phyloP scores from a whole-genome alignment of 331 rosid species.

The Cydonia oblonga region DNA sequence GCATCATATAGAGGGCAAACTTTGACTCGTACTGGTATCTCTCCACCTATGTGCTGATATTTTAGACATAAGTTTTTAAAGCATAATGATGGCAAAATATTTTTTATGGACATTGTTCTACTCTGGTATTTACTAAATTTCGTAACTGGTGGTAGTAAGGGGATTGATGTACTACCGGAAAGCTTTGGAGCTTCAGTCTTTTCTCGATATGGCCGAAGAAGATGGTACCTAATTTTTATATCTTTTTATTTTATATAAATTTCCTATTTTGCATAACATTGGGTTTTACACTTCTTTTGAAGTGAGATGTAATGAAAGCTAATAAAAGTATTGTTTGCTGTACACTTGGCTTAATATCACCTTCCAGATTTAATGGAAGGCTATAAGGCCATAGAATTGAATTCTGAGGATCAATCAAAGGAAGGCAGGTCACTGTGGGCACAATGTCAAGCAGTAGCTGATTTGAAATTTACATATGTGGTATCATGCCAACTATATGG shows the following conservation, averaged over 20 bases:
- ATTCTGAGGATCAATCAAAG: slow-evolving; percentile 47
- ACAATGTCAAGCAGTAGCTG: slow-evolving; percentile 95
- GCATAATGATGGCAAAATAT: not conserved
- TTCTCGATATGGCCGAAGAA: slow-evolving; percentile 91
- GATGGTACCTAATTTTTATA: slow-evolving; percentile 40
- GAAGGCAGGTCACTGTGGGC: slow-evolving; percentile 80
- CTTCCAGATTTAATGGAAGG: slow-evolving; percentile 86
- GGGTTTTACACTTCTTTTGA: not conserved
- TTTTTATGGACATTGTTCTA: not conserved
- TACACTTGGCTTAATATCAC: slow-evolving; percentile 7
- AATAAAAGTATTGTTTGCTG: not conserved
- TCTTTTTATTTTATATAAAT: not conserved
- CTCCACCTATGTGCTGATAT: not conserved
- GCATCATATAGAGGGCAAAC: slow-evolving; percentile 99
- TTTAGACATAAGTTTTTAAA: not conserved
- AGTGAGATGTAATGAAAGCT: not conserved
- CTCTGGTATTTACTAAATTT: slow-evolving; percentile 6
- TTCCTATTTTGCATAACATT: not conserved
- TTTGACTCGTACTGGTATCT: slow-evolving; percentile 80
- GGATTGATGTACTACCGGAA: slow-evolving; percentile 98
- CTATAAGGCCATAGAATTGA: slow-evolving; percentile 76
- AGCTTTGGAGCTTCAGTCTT: slow-evolving; percentile 98
- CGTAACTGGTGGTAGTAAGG: slow-evolving; percentile 48
- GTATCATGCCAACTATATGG: slow-evolving; percentile 96
- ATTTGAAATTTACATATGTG: slow-evolving; percentile 86